These are phyloP conservation scores for Aegilops umbellulata DNA, from an alignment of 176 grass and related monocot species.

Conservation along the genomic window DNA sequence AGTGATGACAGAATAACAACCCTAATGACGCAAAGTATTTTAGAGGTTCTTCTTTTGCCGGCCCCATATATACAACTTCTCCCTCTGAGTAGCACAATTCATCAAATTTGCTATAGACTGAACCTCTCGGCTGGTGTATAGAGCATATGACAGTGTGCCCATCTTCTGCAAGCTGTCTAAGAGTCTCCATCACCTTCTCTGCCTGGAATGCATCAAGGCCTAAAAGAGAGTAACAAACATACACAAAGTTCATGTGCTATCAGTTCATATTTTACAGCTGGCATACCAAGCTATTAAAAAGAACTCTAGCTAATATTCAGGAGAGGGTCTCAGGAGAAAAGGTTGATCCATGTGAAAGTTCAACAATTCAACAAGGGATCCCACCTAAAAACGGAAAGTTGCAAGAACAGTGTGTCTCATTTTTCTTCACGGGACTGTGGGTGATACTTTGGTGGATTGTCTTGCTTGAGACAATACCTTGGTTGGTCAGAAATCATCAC, in stretches of 20 bases:
- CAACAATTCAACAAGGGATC: not conserved
- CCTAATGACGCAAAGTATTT: constrained; percentile 75
- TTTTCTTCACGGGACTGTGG: not conserved
- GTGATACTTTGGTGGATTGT: too few species aligned
- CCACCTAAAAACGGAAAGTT: not conserved
- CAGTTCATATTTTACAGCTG: not conserved
- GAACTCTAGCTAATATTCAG: not conserved
- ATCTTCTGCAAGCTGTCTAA: constrained; percentile 85
- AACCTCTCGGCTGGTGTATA: constrained; percentile 93
- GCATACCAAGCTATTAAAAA: not conserved
- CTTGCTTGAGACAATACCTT: too few species aligned
- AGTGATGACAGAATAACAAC: constrained; percentile 44
- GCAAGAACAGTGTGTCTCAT: not conserved
- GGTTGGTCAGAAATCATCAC: too few species aligned
- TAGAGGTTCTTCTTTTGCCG: constrained; percentile 84
- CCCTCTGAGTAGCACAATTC: constrained; percentile 90
- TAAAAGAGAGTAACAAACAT: too few species aligned
- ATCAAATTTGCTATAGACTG: constrained; percentile 98
- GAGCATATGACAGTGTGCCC: constrained; percentile 95
- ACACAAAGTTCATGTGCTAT: not conserved
- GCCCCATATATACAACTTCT: constrained; percentile 75
- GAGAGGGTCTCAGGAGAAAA: not conserved
- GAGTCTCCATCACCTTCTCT: constrained; percentile 99
- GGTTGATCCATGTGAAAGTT: not conserved
- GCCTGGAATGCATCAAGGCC: constrained; percentile 98